Base-by-base conservation (phyloP, 805 yeast genomes). In the Myxozyma mucilagina region DNA sequence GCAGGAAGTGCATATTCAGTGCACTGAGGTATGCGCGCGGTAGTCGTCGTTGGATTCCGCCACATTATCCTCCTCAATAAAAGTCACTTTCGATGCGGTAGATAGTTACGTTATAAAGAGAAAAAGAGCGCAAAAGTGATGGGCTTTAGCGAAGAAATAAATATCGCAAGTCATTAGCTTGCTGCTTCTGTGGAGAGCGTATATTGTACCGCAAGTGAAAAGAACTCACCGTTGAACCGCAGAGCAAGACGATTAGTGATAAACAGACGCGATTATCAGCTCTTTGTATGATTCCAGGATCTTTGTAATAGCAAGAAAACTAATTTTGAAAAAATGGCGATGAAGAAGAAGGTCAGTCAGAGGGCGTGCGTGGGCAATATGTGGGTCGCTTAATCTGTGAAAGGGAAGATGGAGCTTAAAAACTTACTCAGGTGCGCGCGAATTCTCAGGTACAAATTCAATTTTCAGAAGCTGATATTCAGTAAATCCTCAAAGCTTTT, bases 1-100 rank as follows among this genome's bases (percentile, higher is more conserved):
- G 67, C 66, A 18, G 67, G 66, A 11, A 63, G 60, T 36, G 66
- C 57, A 52, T 49, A 63, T 24, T 47, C 59, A 14, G 67, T 63
- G 51, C 67, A 63, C 20, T 34, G 47, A 34, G 60, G 48, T 1
- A 44, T 10, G 29, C 36, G 61, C 8, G 61, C 14, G 16, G 48
- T 9, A 7, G 67, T 61, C 14, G 64, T 51, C 16, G 61, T 60
- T n/a, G 60, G 67, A 20, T 48, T 56, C n/a, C 67, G 61, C 67
- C 67, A 63, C 56, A 63, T 54, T 24, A 9, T 24, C 29, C 29
- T 24, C 29, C 29, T 24, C 4, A 24, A 24, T 24, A 24, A 24
- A 24, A 24, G 4, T 24, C 29, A 24, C 29, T 24, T 24, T 24
- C 29, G 29, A 24, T 24, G 29, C 29, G 29, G 29, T 24, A 24